These are phyloP conservation scores for Marsdenia floribunda DNA, from an alignment of 257 asterid genomes.

Conservation along the genomic window DNA sequence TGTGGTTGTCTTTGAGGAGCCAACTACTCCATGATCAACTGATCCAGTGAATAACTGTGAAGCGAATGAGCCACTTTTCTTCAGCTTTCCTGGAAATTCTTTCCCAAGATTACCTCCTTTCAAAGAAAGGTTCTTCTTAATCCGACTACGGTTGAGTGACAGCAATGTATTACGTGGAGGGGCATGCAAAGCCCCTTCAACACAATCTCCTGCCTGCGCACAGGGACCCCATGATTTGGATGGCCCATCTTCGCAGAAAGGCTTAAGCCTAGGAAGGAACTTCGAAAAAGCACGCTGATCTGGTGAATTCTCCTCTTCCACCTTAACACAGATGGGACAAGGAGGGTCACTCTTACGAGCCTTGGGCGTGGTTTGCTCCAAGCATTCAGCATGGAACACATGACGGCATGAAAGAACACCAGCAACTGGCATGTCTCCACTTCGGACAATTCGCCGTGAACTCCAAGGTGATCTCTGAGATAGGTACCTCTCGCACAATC, in stretches of 20 bases:
- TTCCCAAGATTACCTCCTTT: conserved; percentile 50
- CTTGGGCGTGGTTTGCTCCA: conserved; percentile 88
- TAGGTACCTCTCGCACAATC: conserved; percentile 79
- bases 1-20: conserved; percentile 41
- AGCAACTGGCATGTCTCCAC: conserved; percentile 90
- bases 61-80: conserved; percentile 53
- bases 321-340: conserved; percentile 71
- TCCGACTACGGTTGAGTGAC: conserved; percentile 61
- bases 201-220: conserved; percentile 79
- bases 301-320: conserved; percentile 58
- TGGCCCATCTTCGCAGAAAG: conserved; percentile 66
- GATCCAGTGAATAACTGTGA: conserved; percentile 53
- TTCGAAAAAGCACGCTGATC: conserved; percentile 55
- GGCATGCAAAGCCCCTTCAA: conserved; percentile 69
- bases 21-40: conserved; percentile 46
- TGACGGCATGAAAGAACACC: conserved; percentile 92
- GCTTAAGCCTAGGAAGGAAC: conserved; percentile 59
- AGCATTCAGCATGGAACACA: conserved; percentile 91
- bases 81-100: conserved; percentile 66
- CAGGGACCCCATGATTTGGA: conserved; percentile 88
- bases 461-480: conserved; percentile 96
- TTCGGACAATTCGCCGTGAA: conserved; percentile 68
- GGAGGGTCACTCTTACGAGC: conserved; percentile 78
- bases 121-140: conserved; percentile 51
- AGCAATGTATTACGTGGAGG: conserved; percentile 54